A percentile compares a stretch with the other conserved stretches of the same genome.
Evolutionary conservation across 2,329 filamentous ascomycete species (phyloP).

Genomic region (Cladosporium sp.): DNA sequence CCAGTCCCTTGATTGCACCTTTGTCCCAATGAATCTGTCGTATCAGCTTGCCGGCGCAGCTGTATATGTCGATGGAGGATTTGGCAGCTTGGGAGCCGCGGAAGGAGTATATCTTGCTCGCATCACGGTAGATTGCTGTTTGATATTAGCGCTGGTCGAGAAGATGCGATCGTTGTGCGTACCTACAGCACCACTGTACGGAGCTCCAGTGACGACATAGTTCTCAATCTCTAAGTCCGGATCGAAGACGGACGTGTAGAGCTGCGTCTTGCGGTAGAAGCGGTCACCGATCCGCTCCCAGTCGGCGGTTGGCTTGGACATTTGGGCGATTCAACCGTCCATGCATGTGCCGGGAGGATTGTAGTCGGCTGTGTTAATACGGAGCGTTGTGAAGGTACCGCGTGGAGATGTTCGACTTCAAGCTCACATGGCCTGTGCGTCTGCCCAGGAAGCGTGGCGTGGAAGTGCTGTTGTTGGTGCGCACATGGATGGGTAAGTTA

Average conservation of each 20-base stretch:
- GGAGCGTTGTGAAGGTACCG: too few species aligned
- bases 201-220: constrained; percentile 85
- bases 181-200: constrained; percentile 92
- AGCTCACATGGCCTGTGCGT: neutral
- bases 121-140: constrained; percentile 83
- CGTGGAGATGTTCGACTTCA: too few species aligned
- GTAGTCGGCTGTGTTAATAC: neutral
- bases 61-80: constrained; percentile 90
- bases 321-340: constrained; percentile 14
- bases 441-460: too few species aligned
- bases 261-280: constrained; percentile 91
- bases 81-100: constrained; percentile 67
- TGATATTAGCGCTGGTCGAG: constrained; percentile 20
- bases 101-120: constrained; percentile 75
- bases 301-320: constrained; percentile 69
- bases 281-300: constrained; percentile 92
- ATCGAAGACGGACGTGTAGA: constrained; percentile 92
- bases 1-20: constrained; percentile 77
- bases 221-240: constrained; percentile 91
- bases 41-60: constrained; percentile 82
- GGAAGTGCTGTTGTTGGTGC: neutral
- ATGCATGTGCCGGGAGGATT: neutral
- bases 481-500: too few species aligned
- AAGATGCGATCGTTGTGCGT: constrained; percentile 28
- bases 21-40: constrained; percentile 68